Conservation (phyloP, 345 rosid species). For the Salix dunnii region DNA sequence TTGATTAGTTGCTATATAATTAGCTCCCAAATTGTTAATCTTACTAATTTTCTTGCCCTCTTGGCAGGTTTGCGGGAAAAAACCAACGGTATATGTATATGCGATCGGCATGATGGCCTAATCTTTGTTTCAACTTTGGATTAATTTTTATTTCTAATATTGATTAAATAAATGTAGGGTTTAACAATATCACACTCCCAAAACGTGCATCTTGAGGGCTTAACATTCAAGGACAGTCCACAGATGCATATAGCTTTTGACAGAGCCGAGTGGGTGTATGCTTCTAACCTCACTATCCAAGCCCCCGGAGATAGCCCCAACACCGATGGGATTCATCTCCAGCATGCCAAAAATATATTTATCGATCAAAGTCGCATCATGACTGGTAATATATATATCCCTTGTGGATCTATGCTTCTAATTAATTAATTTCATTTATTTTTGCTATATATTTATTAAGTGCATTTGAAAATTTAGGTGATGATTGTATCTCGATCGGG, state of each 20-base stretch:
- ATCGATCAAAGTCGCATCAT: slow-evolving; percentile 20
- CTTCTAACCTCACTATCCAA: slow-evolving; percentile 26
- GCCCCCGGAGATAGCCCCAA: slow-evolving; percentile 48
- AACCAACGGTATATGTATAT: slow-evolving; percentile 31
- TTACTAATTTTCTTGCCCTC: background rate
- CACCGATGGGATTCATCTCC: slow-evolving; percentile 59
- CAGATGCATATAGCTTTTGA: slow-evolving; percentile 43
- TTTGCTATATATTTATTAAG: background rate
- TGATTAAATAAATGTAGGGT: background rate
- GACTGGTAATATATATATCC: slow-evolving; percentile 28
- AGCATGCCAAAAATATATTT: slow-evolving; percentile 25
- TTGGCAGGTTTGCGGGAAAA: slow-evolving; percentile 34
- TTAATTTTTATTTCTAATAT: too few relatives aligned
- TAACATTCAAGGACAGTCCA: slow-evolving; percentile 41
- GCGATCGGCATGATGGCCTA: too few relatives aligned
- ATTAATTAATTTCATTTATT: background rate
- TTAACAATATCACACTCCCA: slow-evolving; percentile 25
- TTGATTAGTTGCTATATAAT: background rate
- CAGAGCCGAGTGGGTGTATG: slow-evolving; percentile 20
- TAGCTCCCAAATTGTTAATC: background rate
- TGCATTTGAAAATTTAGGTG: slow-evolving; percentile 31
- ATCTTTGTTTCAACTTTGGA: background rate
- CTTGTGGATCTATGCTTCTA: too few relatives aligned
- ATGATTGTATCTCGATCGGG: slow-evolving; percentile 55
- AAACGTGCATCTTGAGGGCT: slow-evolving; percentile 27